A percentile compares a stretch with the other conserved stretches of the same genome.
Evolutionary conservation across 176 grass and related monocot genomes (phyloP).

Genomic region (Raddia distichophylla): DNA sequence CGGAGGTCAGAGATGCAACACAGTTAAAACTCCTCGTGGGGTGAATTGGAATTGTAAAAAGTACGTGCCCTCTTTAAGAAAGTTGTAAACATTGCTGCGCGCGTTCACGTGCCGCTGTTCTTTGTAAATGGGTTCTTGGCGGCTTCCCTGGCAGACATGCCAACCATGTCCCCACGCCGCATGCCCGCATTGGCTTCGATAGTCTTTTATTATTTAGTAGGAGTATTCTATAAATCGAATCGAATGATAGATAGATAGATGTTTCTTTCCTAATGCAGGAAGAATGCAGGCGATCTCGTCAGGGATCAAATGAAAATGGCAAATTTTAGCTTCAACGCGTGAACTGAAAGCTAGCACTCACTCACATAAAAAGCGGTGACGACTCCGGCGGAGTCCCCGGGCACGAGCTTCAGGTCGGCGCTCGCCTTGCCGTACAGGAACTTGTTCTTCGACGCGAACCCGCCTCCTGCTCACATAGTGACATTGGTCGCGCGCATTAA

Average conservation of each 20-base stretch:
- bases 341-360: constrained; percentile 19
- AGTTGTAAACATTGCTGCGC: neutral
- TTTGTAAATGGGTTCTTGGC: constrained; percentile 39
- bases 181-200: neutral
- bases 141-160: neutral
- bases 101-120: constrained; percentile 40
- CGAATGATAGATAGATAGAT: too few relatives aligned
- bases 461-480: constrained; percentile 43
- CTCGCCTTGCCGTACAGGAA: constrained; percentile 81
- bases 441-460: constrained; percentile 74
- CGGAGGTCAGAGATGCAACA: neutral
- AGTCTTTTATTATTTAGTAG: neutral
- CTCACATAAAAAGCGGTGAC: constrained; percentile 98
- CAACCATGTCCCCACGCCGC: neutral
- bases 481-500: too few relatives aligned
- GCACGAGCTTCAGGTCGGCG: constrained; percentile 88
- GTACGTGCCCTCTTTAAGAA: neutral
- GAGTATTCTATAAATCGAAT: too few relatives aligned
- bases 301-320: neutral
- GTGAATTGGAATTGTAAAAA: neutral
- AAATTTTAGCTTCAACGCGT: neutral
- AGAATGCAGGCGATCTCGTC: neutral
- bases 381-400: constrained; percentile 85
- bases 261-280: neutral
- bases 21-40: neutral